Conservation (phyloP, 352 stramenopile genomes). For the Globisporangium nagaii region DNA sequence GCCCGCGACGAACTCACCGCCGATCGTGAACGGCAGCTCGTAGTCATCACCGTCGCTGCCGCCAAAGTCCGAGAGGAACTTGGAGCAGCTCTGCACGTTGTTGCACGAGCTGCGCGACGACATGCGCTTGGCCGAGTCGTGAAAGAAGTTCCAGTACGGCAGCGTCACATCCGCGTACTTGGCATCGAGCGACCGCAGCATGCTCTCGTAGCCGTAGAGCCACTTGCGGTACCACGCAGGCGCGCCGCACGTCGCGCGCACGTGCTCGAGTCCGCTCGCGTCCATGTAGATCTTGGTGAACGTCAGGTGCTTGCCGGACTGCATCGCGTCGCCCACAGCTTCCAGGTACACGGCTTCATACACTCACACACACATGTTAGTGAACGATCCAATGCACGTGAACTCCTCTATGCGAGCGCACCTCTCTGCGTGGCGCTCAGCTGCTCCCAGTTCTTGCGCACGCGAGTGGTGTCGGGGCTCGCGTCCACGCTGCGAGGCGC, state of each 20-base stretch:
- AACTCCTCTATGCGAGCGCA: not conserved
- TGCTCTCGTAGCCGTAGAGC: slow-evolving; percentile 62
- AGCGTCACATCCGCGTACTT: slow-evolving; percentile 45
- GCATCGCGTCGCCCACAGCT: slow-evolving; percentile 51
- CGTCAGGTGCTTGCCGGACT: slow-evolving; percentile 35
- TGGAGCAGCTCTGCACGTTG: slow-evolving; percentile 33
- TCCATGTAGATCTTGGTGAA: slow-evolving; percentile 64
- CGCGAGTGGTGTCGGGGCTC: not conserved
- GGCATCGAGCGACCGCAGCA: slow-evolving; percentile 45
- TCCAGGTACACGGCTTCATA: slow-evolving; percentile 31
- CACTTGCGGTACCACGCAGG: slow-evolving; percentile 67
- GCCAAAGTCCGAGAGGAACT: slow-evolving; percentile 49
- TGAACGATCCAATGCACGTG: not conserved
- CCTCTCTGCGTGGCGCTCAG: slow-evolving; percentile 6
- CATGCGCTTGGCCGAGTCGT: slow-evolving; percentile 49
- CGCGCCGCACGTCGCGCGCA: slow-evolving; percentile 42
- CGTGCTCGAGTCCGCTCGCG: slow-evolving; percentile 20
- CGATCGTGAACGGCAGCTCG: slow-evolving; percentile 15
- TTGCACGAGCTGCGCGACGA: slow-evolving; percentile 29
- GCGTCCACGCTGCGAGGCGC: not conserved
- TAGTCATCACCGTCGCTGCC: slow-evolving; percentile 34
- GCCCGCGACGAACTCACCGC: slow-evolving; percentile 26
- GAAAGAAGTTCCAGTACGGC: slow-evolving; percentile 63
- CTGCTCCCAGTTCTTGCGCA: slow-evolving; percentile 17
- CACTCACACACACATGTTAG: not conserved